Evolutionary conservation across 179 eudicot species (phyloP), one percentile per base, ranked within the genome.

Genomic region (Corrigiola litoralis): DNA sequence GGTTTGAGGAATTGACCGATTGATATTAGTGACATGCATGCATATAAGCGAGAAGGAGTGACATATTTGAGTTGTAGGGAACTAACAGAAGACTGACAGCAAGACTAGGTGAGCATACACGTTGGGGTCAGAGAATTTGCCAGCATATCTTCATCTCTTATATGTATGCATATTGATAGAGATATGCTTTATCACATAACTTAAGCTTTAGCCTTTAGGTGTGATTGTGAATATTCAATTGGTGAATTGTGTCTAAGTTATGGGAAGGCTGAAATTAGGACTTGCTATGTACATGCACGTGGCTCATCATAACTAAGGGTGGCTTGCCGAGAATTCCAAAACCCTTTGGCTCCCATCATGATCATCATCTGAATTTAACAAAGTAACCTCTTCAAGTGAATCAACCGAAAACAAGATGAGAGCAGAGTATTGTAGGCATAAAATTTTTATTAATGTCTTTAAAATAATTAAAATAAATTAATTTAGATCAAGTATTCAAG

Each of bases 21-120:
- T n/a, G n/a, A n/a, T n/a, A n/a, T 6, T 20, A 37, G 32, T 61
- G 48, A 10, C 41, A 34, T 42, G 25, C 27, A 20, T 17, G 40
- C 3, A n/a, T 0, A 0, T 20, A 6, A 5, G 10, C 20, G 48
- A n/a, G 65, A 18, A 23, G 21, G 1, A 2, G 37, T 20, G 32
- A 36, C 4, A 28, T 33, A 1, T 33, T 45, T 38, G 42, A 50
- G n/a, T 3, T 3, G 1, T 3, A 17, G 36, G 61, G 62, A 44
- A 70, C 20, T 53, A 32, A 58, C 31, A 8, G 4, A 42, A 10
- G 67, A 46, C 16, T 63, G 77, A 67, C 72, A 67, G 44, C 72
- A 61, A 52, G 49, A 61, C 68, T 6, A 21, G 36, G 21, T 4
- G 36, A 53, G 52, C 21, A 4, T 63, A 73, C 77, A 73, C 69